Evolutionary conservation across 306 rosid species (phyloP).

Genomic region (Dryas drummondii): DNA sequence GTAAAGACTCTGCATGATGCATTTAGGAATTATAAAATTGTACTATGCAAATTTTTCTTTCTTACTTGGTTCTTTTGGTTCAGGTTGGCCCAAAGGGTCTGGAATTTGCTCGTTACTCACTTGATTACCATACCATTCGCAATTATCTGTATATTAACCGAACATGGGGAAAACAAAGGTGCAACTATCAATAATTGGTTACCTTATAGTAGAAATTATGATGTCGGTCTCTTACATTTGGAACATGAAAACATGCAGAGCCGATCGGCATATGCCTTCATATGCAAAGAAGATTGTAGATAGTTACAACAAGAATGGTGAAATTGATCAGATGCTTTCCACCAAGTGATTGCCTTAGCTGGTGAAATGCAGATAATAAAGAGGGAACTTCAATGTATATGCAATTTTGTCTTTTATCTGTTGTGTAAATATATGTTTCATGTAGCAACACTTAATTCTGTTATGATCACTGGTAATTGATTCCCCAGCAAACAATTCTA

Average conservation of each 20-base stretch:
- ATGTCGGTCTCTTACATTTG: constrained; percentile 14
- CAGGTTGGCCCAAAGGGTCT: constrained; percentile 94
- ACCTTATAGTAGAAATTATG: not conserved
- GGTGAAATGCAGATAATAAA: constrained; percentile 1
- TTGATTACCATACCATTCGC: constrained; percentile 94
- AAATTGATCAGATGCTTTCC: constrained; percentile 70
- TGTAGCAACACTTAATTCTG: not conserved
- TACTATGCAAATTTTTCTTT: not conserved
- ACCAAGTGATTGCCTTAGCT: constrained; percentile 36
- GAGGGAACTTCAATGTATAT: constrained; percentile 1
- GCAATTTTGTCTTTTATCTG: not conserved
- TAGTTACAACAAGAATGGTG: constrained; percentile 79
- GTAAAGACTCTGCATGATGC: constrained; percentile 37
- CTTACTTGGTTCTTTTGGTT: constrained; percentile 25
- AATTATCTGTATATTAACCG: constrained; percentile 76
- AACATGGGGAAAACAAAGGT: constrained; percentile 91
- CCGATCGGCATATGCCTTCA: constrained; percentile 77
- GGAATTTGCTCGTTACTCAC: constrained; percentile 94
- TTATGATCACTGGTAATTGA: not conserved
- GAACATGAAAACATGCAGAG: constrained; percentile 57
- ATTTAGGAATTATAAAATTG: constrained; percentile 7
- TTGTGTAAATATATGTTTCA: not conserved
- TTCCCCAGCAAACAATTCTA: not conserved
- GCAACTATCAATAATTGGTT: constrained; percentile 5
- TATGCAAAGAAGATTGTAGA: constrained; percentile 88